Evolutionary conservation across 352 stramenopile genomes (phyloP).

Genomic region (Pythium sukuiense): DNA sequence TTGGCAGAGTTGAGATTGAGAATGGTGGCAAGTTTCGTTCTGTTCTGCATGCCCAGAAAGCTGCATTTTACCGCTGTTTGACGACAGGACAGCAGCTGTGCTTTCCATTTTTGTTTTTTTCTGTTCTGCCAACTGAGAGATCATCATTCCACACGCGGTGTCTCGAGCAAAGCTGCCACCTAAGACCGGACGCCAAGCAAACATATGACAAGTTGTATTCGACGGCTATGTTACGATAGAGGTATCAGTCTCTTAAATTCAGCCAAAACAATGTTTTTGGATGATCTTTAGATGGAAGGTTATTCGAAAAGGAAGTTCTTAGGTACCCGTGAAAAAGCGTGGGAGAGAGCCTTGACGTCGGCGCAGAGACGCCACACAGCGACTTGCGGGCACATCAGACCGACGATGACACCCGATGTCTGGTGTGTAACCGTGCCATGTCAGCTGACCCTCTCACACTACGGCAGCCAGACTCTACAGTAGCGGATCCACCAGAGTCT

Average conservation of each 20-base stretch:
- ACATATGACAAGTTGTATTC: too few relatives aligned
- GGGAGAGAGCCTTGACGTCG: background rate
- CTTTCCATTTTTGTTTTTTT: conserved; percentile 4
- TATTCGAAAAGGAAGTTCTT: background rate
- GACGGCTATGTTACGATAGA: too few relatives aligned
- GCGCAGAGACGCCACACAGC: background rate
- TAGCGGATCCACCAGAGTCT: background rate
- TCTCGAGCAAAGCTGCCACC: too few relatives aligned
- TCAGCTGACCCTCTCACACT: background rate
- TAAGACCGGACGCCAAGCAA: too few relatives aligned
- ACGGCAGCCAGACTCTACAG: background rate
- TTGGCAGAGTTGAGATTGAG: too few relatives aligned
- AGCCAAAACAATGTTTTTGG: too few relatives aligned
- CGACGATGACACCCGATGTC: background rate
- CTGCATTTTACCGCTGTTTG: background rate
- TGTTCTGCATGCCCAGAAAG: too few relatives aligned
- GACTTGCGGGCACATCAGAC: background rate
- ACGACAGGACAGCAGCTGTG: background rate
- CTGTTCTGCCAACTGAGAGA: conserved; percentile 7
- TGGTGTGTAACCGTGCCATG: conserved; percentile 1
- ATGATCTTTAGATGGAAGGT: background rate
- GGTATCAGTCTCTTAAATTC: too few relatives aligned
- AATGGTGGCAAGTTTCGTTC: too few relatives aligned
- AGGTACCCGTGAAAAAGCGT: too few relatives aligned
- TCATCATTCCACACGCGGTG: background rate